A percentile compares a stretch with the other conserved stretches of the same genome.
phyloP scores from a whole-genome alignment of 2,329 filamentous ascomycete genomes.

The Sphaceloma murrayae region DNA sequence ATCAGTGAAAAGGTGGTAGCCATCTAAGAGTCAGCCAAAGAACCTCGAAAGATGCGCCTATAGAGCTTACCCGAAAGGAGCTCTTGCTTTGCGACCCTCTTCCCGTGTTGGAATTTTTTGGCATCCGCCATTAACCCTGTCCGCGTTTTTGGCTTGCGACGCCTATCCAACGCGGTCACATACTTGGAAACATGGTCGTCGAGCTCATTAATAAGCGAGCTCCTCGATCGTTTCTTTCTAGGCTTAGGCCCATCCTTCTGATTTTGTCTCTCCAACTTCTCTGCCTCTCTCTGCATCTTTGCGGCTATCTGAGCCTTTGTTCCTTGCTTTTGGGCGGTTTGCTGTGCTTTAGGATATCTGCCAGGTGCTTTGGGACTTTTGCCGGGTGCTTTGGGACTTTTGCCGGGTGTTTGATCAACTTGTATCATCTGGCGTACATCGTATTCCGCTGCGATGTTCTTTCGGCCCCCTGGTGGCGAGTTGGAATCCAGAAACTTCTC shows the following conservation, averaged over 20 bases:
- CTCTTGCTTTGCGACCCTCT: slow-evolving; percentile 22
- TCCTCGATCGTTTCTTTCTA: slow-evolving; percentile 17
- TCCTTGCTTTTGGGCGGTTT: slow-evolving; percentile 24
- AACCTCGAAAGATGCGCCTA: slow-evolving; percentile 16
- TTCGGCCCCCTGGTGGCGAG: no score
- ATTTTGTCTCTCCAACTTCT: slow-evolving; percentile 22
- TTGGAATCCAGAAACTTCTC: no score
- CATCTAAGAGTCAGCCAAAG: slow-evolving; percentile 36
- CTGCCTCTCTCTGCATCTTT: slow-evolving; percentile 25
- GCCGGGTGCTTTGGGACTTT: no score
- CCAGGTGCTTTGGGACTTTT: no score
- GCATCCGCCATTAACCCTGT: slow-evolving; percentile 17
- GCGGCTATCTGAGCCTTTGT: no score
- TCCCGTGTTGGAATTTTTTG: slow-evolving; percentile 20
- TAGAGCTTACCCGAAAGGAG: slow-evolving; percentile 29
- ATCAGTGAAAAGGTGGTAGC: slow-evolving; percentile 59
- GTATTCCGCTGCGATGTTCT: no score
- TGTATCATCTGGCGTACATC: no score
- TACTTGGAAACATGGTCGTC: background rate
- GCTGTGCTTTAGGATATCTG: slow-evolving; percentile 38
- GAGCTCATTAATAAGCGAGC: background rate
- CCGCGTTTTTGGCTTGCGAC: background rate
- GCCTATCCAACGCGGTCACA: background rate
- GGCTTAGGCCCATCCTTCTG: slow-evolving; percentile 26
- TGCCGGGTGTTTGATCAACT: no score